Percentiles rank a stretch among this genome's conserved stretches.
Evolutionary conservation across 2,329 filamentous ascomycete genomes (phyloP).

Genomic region (Colletotrichum theobromicola): DNA sequence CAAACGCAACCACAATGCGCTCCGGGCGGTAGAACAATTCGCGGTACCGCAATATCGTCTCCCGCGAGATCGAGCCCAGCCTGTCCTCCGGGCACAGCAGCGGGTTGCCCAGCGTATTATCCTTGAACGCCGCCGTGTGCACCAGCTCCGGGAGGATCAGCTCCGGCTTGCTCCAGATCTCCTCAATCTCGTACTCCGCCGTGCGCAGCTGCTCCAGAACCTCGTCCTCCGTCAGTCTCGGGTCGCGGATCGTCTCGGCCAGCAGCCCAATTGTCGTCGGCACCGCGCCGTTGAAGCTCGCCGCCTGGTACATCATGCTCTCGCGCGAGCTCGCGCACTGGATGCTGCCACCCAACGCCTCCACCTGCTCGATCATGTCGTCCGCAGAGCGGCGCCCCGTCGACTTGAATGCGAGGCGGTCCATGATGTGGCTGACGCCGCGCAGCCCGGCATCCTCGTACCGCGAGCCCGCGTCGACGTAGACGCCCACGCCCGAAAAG

Average conservation of each 20-base stretch:
- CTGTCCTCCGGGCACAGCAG: constrained; percentile 89
- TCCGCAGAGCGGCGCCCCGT: constrained; percentile 77
- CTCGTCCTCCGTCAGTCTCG: constrained; percentile 84
- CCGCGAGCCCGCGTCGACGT: constrained; percentile 92
- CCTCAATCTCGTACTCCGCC: constrained; percentile 90
- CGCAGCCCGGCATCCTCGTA: constrained; percentile 87
- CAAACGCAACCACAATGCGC: constrained; percentile 92
- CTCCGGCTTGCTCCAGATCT: constrained; percentile 98
- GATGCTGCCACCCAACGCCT: constrained; percentile 91
- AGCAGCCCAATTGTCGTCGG: constrained; percentile 81
- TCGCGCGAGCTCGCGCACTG: constrained; percentile 96
- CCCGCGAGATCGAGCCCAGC: constrained; percentile 74
- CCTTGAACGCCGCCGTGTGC: constrained; percentile 93
- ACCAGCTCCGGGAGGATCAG: constrained; percentile 94
- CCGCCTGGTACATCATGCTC: constrained; percentile 98
- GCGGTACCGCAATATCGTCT: constrained; percentile 79
- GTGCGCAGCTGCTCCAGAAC: constrained; percentile 87
- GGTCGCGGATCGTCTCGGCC: constrained; percentile 91
- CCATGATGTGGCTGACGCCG: constrained; percentile 95
- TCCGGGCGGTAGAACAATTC: constrained; percentile 87
- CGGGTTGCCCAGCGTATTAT: constrained; percentile 95
- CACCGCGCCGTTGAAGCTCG: constrained; percentile 94
- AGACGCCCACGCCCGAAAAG: constrained; percentile 94
- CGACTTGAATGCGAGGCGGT: constrained; percentile 92
- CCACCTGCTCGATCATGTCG: constrained; percentile 85